Evolutionary conservation across 345 rosid genomes (phyloP).

Genomic region (Arabidopsis suecica): DNA sequence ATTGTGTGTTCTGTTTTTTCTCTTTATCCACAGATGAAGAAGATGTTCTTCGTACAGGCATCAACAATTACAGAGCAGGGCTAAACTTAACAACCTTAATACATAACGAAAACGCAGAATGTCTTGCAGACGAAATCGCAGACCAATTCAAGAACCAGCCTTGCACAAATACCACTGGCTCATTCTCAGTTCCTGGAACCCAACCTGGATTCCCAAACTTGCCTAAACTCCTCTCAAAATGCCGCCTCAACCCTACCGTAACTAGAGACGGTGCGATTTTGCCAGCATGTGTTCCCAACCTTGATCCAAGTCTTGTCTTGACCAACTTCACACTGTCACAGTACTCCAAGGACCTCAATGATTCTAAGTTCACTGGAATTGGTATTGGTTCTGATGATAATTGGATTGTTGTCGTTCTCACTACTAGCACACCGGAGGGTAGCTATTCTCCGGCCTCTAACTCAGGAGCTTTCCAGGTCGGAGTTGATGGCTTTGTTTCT

Average conservation of each 20-base stretch:
- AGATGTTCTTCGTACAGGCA: constrained; percentile 62
- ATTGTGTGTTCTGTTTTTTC: no score
- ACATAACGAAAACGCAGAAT: constrained; percentile 70
- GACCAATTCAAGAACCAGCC: constrained; percentile 75
- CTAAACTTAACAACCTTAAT: constrained; percentile 64
- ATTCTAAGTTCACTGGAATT: constrained; percentile 64
- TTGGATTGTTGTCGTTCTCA: constrained; percentile 82
- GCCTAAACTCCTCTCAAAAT: constrained; percentile 56
- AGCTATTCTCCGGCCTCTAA: constrained; percentile 46
- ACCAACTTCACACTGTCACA: constrained; percentile 71
- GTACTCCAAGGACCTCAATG: constrained; percentile 61
- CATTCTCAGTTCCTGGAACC: constrained; percentile 79
- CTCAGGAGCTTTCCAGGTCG: constrained; percentile 3
- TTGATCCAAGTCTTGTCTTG: constrained; percentile 61
- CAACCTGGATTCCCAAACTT: constrained; percentile 62
- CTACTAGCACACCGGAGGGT: constrained; percentile 71
- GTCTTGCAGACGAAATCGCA: constrained; percentile 79
- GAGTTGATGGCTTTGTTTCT: constrained; percentile 2
- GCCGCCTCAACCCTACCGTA: constrained; percentile 66
- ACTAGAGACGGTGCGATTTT: constrained; percentile 67
- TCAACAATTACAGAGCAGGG: constrained; percentile 68
- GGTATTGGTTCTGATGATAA: constrained; percentile 75
- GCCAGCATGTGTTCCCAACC: constrained; percentile 89
- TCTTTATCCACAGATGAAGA: constrained; percentile 61
- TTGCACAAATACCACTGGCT: constrained; percentile 78